These are phyloP conservation scores for Botrytis cinerea DNA, from an alignment of 2,329 filamentous ascomycete genomes.

Conservation along the genomic window DNA sequence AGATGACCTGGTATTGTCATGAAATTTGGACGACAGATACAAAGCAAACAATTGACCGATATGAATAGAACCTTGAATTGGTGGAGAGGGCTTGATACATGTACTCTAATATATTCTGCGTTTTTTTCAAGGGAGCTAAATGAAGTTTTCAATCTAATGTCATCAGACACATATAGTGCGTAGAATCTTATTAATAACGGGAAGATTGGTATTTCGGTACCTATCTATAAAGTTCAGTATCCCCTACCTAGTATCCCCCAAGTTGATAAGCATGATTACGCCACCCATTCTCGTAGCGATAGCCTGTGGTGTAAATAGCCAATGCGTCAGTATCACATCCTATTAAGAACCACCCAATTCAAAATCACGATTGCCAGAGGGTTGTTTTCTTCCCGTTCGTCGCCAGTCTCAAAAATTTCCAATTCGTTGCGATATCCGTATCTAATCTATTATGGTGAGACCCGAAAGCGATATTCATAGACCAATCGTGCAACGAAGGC, in stretches of 20 bases:
- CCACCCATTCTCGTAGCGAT: conserved; percentile 47
- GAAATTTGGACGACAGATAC: background rate
- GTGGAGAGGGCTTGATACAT: background rate
- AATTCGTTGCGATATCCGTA: background rate
- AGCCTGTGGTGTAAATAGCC: conserved; percentile 32
- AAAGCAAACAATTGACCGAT: too few relatives aligned
- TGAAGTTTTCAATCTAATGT: conserved; percentile 31
- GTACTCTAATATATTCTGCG: conserved; percentile 42
- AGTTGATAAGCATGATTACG: conserved; percentile 47
- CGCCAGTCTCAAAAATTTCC: background rate
- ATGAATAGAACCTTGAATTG: too few relatives aligned
- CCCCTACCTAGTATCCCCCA: conserved; percentile 43
- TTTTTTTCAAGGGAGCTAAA: conserved; percentile 29
- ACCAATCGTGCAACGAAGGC: background rate
- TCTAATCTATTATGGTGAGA: background rate
- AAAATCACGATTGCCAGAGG: conserved; percentile 28
- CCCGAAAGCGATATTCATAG: background rate
- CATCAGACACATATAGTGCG: conserved; percentile 45
- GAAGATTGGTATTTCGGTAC: conserved; percentile 48
- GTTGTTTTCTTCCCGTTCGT: conserved; percentile 6
- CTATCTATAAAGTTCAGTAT: conserved; percentile 21
- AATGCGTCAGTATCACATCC: conserved; percentile 32
- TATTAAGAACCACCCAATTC: conserved; percentile 30
- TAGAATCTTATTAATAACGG: conserved; percentile 48
- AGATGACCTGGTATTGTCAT: background rate